Conservation (phyloP, 129 eudicot genomes). For the Sambucus nigra region DNA sequence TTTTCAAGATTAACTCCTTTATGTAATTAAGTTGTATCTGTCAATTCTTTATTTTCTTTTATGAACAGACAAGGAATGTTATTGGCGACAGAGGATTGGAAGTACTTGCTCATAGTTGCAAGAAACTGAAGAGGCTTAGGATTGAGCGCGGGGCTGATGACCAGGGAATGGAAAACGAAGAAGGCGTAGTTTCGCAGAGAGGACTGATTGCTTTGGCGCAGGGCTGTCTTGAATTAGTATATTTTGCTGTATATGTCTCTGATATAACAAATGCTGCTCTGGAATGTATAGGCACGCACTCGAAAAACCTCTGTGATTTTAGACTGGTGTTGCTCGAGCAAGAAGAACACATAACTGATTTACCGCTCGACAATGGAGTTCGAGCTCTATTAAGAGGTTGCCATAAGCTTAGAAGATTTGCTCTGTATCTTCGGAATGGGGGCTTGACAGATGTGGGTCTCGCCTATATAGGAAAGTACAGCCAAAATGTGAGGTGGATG, state of each 20-base stretch:
- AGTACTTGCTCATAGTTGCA: conserved; percentile 52
- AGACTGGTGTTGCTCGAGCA: conserved; percentile 71
- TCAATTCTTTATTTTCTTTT: background rate
- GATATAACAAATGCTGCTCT: conserved; percentile 83
- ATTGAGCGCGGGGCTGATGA: conserved; percentile 88
- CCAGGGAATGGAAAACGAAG: conserved; percentile 68
- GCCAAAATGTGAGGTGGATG: conserved; percentile 77
- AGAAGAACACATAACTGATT: conserved; percentile 54
- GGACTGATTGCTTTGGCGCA: conserved; percentile 64
- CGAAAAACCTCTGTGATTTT: conserved; percentile 63
- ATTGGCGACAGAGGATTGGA: conserved; percentile 82
- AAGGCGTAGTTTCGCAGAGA: conserved; percentile 71
- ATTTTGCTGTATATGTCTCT: conserved; percentile 71
- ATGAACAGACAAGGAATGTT: conserved; percentile 66
- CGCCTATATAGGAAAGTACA: conserved; percentile 56
- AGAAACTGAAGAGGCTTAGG: conserved; percentile 59
- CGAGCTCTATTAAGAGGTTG: conserved; percentile 71
- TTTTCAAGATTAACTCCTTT: background rate
- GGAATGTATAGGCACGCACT: conserved; percentile 52
- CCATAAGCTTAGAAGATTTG: conserved; percentile 55
- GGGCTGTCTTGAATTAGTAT: conserved; percentile 70
- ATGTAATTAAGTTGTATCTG: background rate
- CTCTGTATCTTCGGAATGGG: conserved; percentile 67
- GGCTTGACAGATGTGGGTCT: conserved; percentile 77
- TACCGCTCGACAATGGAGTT: conserved; percentile 84